Conservation (phyloP, 441 rosid genomes). For the Corymbia calophylla region DNA sequence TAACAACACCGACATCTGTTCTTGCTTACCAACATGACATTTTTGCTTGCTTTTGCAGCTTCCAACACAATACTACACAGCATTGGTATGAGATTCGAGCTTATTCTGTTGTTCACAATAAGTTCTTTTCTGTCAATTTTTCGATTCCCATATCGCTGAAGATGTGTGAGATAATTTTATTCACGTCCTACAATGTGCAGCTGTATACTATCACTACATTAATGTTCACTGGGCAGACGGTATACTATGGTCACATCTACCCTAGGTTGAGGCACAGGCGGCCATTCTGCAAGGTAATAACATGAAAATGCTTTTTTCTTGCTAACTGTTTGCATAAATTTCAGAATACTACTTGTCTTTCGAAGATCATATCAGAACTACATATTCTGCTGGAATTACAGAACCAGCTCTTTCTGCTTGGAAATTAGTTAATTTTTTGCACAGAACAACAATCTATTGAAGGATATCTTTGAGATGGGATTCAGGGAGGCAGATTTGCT, state of each 20-base stretch:
- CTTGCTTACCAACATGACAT: background rate
- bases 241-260: conserved; percentile 63
- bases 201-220: conserved; percentile 52
- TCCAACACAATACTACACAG: conserved; percentile 78
- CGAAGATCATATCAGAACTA: background rate
- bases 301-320: background rate
- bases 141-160: background rate
- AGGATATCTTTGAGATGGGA: background rate
- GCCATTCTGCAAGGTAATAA: conserved; percentile 29
- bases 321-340: background rate
- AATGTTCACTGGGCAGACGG: conserved; percentile 43
- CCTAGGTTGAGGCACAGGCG: conserved; percentile 31
- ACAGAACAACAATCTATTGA: background rate
- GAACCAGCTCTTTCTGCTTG: background rate
- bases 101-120: background rate
- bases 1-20: background rate
- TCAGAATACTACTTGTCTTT: background rate
- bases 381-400: background rate
- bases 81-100: conserved; percentile 34
- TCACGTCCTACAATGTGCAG: conserved; percentile 24
- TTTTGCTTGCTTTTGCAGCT: conserved; percentile 51
- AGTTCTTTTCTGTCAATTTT: background rate
- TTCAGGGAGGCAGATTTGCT: background rate
- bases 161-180: background rate
- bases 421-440: background rate